Conservation (phyloP, 148 eudicot genomes). For the Rhododendron williamsianum region DNA sequence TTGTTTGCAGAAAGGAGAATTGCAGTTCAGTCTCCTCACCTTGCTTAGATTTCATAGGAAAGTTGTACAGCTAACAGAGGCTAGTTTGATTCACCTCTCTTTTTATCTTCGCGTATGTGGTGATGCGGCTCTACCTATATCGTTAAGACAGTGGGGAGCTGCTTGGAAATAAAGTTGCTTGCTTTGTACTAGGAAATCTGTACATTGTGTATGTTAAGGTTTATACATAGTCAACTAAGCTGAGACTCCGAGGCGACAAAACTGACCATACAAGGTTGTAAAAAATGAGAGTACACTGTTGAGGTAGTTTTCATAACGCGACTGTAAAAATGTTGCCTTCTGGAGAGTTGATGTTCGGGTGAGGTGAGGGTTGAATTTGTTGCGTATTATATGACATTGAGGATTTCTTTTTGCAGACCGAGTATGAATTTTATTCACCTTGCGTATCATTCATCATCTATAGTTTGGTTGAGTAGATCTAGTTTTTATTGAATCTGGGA, state of each 20-base stretch:
- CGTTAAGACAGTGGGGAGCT: slow-evolving; percentile 24
- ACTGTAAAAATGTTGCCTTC: slow-evolving; percentile 20
- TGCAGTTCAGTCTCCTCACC: slow-evolving; percentile 45
- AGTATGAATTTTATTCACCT: background rate
- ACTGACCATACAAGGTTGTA: slow-evolving; percentile 20
- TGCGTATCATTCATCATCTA: background rate
- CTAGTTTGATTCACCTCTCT: slow-evolving; percentile 29
- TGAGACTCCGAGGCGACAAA: slow-evolving; percentile 19
- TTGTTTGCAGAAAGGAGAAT: slow-evolving; percentile 55
- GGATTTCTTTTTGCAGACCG: background rate
- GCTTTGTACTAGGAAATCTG: slow-evolving; percentile 62
- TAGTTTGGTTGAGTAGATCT: background rate
- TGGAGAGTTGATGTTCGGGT: slow-evolving; percentile 8
- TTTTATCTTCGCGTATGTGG: slow-evolving; percentile 7
- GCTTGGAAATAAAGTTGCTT: slow-evolving; percentile 58
- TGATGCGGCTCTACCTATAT: slow-evolving; percentile 26
- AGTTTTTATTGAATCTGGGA: background rate
- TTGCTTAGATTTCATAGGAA: slow-evolving; percentile 34
- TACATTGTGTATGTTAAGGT: slow-evolving; percentile 73
- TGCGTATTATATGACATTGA: slow-evolving; percentile 4
- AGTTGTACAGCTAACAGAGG: slow-evolving; percentile 81
- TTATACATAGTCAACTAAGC: slow-evolving; percentile 52
- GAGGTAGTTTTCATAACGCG: slow-evolving; percentile 16
- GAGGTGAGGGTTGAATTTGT: slow-evolving; percentile 9
- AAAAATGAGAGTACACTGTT: background rate